Evolutionary conservation across 202 grass and related monocot genomes (phyloP).

Genomic region (Elaeis oleifera): DNA sequence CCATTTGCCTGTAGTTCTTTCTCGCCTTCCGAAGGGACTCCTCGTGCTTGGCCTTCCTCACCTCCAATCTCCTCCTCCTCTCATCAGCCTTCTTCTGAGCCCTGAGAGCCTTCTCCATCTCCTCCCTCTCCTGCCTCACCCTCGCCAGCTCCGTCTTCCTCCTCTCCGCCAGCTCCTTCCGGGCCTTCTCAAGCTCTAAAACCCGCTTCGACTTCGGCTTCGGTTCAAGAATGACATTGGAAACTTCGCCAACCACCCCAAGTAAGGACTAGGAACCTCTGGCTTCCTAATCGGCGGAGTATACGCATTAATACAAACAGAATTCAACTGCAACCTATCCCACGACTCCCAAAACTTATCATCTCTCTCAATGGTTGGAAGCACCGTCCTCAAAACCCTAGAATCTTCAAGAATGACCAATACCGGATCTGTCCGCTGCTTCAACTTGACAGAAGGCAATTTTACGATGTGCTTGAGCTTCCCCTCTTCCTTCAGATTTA

Average conservation of each 20-base stretch:
- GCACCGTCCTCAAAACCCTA: constrained; percentile 21
- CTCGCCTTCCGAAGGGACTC: constrained; percentile 17
- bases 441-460: constrained; percentile 11
- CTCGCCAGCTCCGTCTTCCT: constrained; percentile 2
- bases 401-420: constrained; percentile 26
- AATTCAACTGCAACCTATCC: constrained; percentile 22
- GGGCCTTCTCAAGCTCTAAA: constrained; percentile 23
- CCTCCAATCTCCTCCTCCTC: constrained; percentile 13
- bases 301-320: constrained; percentile 29
- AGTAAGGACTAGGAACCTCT: constrained; percentile 17
- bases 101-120: constrained; percentile 17
- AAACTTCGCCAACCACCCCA: constrained; percentile 22
- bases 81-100: constrained; percentile 26
- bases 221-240: constrained; percentile 7
- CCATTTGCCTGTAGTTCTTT: constrained; percentile 20
- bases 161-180: constrained; percentile 13
- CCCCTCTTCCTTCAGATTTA: constrained; percentile 18
- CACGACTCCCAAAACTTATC: constrained; percentile 26
- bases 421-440: constrained; percentile 7
- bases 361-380: constrained; percentile 20
- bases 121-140: constrained; percentile 13
- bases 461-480: constrained; percentile 28
- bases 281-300: constrained; percentile 20
- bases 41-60: constrained; percentile 19
- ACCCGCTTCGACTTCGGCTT: constrained; percentile 21